Evolutionary conservation across 225 moss, liverwort and hornwort genomes (phyloP).

Genomic region (Pseudoscleropodium purum): DNA sequence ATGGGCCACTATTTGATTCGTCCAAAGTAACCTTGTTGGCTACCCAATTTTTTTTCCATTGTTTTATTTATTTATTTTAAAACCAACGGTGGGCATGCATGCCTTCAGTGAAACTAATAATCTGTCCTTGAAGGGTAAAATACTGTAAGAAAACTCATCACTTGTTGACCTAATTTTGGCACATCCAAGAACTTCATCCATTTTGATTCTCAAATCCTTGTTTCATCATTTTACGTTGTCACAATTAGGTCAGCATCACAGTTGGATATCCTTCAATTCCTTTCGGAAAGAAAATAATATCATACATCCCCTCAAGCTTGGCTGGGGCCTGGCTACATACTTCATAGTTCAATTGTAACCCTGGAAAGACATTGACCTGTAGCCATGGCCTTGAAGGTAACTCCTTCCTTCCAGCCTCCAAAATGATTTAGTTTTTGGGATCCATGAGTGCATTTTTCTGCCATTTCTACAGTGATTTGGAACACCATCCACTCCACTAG

Average conservation of each 20-base stretch:
- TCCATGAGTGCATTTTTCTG: too few species aligned
- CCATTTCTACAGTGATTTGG: background rate
- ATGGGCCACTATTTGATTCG: background rate
- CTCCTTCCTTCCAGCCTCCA: too few species aligned
- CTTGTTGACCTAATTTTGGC: background rate
- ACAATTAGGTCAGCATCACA: background rate
- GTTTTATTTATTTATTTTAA: background rate
- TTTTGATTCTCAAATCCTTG: rapidly evolving
- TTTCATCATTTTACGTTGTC: background rate
- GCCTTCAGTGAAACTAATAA: background rate
- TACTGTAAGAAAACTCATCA: too few species aligned
- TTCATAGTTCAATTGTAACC: background rate
- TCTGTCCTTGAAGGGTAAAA: rapidly evolving
- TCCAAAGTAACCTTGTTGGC: background rate
- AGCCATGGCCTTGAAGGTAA: too few species aligned
- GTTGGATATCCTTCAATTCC: background rate
- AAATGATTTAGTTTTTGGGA: background rate
- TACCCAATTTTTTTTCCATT: background rate
- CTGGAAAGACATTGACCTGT: background rate
- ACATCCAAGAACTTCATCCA: background rate
- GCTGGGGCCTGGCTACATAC: too few species aligned
- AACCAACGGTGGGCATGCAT: too few species aligned
- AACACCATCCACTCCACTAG: rapidly evolving
- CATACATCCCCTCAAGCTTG: too few species aligned
- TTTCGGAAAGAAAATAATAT: background rate